Conservation (phyloP, 257 asterid genomes). For the Parsonsia alboflavescens region DNA sequence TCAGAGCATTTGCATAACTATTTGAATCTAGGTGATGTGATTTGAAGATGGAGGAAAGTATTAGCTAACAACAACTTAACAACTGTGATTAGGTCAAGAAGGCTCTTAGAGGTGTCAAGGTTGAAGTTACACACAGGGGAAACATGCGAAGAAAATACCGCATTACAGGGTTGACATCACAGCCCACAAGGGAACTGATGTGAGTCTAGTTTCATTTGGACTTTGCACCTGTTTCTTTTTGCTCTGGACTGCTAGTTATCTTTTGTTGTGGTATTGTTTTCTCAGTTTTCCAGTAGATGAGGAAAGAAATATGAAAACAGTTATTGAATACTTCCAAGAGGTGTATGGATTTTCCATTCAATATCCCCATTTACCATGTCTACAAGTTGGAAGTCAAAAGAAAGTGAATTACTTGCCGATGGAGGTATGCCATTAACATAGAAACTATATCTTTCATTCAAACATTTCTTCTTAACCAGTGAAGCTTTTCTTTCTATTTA, state of each 20-base stretch:
- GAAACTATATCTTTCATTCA: not conserved
- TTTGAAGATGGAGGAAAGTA: not conserved
- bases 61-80: not conserved
- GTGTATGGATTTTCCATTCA: constrained; percentile 35
- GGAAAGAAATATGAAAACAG: constrained; percentile 31
- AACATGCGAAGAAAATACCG: constrained; percentile 47
- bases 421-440: constrained; percentile 21
- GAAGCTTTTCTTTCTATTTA: not conserved
- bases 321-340: constrained; percentile 38
- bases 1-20: not conserved
- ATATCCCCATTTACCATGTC: constrained; percentile 36
- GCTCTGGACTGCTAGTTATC: not conserved
- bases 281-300: constrained; percentile 38
- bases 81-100: constrained; percentile 38
- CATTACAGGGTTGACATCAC: constrained; percentile 49
- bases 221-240: constrained; percentile 3
- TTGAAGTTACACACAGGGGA: constrained; percentile 59
- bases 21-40: not conserved
- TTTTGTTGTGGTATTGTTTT: constrained; percentile 1
- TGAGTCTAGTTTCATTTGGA: constrained; percentile 15
- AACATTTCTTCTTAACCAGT: not conserved
- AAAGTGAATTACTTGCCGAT: constrained; percentile 38
- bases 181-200: constrained; percentile 53
- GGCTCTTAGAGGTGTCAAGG: constrained; percentile 60
- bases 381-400: constrained; percentile 37